Conservation (phyloP, 768 basidiomycete genomes). For the Agaricus subrufescens region DNA sequence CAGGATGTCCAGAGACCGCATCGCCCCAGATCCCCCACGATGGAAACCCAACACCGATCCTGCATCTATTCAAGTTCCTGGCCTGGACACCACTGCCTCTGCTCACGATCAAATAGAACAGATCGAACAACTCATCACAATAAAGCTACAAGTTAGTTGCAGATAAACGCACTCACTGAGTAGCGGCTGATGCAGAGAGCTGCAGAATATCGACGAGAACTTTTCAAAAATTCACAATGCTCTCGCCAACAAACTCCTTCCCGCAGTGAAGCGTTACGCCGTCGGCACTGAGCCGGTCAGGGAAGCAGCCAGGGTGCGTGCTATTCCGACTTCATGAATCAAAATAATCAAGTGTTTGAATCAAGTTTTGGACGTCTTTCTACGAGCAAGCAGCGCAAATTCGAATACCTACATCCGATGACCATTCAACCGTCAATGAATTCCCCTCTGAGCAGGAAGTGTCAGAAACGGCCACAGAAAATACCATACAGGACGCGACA, state of each 20-base stretch:
- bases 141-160: slow-evolving; percentile 72
- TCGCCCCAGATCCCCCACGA: slow-evolving; percentile 58
- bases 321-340: neutral
- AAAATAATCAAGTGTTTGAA: neutral
- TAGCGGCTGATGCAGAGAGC: neutral
- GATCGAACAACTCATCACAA: slow-evolving; percentile 92
- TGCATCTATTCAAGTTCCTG: slow-evolving; percentile 59
- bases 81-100: slow-evolving; percentile 65
- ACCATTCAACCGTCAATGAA: slow-evolving; percentile 56
- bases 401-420: slow-evolving; percentile 70
- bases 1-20: slow-evolving; percentile 25
- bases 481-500: slow-evolving; percentile 9
- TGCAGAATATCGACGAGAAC: slow-evolving; percentile 86
- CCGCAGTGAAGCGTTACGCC: slow-evolving; percentile 87
- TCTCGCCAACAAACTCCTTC: slow-evolving; percentile 75
- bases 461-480: slow-evolving; percentile 15
- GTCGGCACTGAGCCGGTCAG: slow-evolving; percentile 83
- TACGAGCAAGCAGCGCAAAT: slow-evolving; percentile 93
- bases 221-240: slow-evolving; percentile 87
- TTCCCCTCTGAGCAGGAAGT: slow-evolving; percentile 37
- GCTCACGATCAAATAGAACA: slow-evolving; percentile 85
- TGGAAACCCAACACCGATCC: slow-evolving; percentile 69
- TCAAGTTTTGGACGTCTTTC: slow-evolving; percentile 94
- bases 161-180: neutral
- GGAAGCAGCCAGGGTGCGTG: slow-evolving; percentile 84